Conservation (phyloP, 2,329 filamentous ascomycete species). For the Aureobasidium vineae region DNA sequence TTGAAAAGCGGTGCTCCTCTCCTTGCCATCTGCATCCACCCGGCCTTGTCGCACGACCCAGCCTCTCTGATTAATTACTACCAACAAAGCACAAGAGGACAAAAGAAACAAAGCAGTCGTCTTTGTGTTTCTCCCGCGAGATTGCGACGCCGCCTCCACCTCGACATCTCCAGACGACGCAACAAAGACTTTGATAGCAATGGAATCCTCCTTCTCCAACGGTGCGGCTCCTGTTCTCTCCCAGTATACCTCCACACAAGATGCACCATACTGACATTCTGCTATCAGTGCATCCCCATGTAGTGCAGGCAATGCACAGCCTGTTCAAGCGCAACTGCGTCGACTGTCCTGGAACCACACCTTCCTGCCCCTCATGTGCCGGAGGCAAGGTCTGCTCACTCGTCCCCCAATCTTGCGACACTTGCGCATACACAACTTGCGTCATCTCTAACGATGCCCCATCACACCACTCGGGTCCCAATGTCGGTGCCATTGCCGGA, state of each 20-base stretch:
- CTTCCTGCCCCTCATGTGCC: conserved; percentile 61
- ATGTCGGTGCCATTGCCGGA: conserved; percentile 82
- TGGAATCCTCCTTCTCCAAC: conserved; percentile 20
- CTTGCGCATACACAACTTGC: conserved; percentile 60
- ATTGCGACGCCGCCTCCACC: conserved; percentile 10
- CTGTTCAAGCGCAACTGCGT: conserved; percentile 59
- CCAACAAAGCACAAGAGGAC: not conserved
- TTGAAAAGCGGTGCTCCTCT: conserved; percentile 1
- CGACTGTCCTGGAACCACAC: conserved; percentile 53
- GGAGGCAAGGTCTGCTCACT: conserved; percentile 59
- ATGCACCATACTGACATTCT: conserved; percentile 17
- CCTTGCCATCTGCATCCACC: conserved; percentile 18
- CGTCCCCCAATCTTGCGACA: conserved; percentile 57
- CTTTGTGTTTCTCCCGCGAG: not conserved
- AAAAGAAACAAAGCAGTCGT: conserved; percentile 5
- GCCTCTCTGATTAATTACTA: conserved; percentile 11
- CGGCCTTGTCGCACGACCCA: conserved; percentile 11
- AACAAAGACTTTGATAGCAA: conserved; percentile 12
- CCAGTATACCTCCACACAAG: conserved; percentile 1
- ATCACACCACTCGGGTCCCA: conserved; percentile 53
- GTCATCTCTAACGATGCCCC: conserved; percentile 44
- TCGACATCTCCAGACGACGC: not conserved
- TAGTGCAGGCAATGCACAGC: conserved; percentile 33
- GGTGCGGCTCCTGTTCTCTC: conserved; percentile 4
- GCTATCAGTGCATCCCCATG: conserved; percentile 21